Evolutionary conservation across 2,329 filamentous ascomycete species (phyloP).

Genomic region (Fusarium sp.): DNA sequence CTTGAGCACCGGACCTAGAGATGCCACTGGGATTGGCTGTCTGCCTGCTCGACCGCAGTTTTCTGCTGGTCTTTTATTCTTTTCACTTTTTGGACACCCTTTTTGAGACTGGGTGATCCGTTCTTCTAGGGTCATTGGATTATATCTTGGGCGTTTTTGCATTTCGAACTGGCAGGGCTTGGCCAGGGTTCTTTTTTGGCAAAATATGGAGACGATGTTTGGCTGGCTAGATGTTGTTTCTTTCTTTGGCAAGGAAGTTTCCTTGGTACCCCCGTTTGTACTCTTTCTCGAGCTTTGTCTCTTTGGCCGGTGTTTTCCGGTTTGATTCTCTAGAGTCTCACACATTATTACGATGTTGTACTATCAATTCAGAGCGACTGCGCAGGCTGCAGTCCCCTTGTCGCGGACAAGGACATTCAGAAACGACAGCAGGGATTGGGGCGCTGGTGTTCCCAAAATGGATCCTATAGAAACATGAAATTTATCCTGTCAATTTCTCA

Average conservation of each 20-base stretch:
- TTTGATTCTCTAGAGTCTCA: background rate
- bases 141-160: conserved; percentile 33
- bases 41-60: background rate
- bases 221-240: conserved; percentile 33
- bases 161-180: conserved; percentile 19
- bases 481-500: conserved; percentile 1
- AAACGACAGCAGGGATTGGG: conserved; percentile 14
- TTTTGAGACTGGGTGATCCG: conserved; percentile 25
- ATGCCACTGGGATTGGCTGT: conserved; percentile 20
- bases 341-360: conserved; percentile 24
- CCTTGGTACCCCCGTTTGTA: conserved; percentile 8
- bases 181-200: conserved; percentile 13
- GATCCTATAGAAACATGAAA: conserved; percentile 35
- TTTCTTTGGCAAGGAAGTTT: conserved; percentile 17
- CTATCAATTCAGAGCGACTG: conserved; percentile 30
- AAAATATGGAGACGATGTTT: conserved; percentile 13
- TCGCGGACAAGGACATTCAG: conserved; percentile 18
- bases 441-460: conserved; percentile 33
- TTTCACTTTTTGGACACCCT: conserved; percentile 24
- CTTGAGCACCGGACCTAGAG: conserved; percentile 5
- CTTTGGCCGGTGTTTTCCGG: background rate
- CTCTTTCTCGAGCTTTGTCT: conserved; percentile 7
- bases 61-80: background rate
- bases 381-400: conserved; percentile 28
- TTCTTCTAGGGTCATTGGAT: conserved; percentile 27